A percentile compares a stretch with the other conserved stretches of the same genome.
phyloP scores from a whole-genome alignment of 257 asterid genomes.

The Solanum tarijense region DNA sequence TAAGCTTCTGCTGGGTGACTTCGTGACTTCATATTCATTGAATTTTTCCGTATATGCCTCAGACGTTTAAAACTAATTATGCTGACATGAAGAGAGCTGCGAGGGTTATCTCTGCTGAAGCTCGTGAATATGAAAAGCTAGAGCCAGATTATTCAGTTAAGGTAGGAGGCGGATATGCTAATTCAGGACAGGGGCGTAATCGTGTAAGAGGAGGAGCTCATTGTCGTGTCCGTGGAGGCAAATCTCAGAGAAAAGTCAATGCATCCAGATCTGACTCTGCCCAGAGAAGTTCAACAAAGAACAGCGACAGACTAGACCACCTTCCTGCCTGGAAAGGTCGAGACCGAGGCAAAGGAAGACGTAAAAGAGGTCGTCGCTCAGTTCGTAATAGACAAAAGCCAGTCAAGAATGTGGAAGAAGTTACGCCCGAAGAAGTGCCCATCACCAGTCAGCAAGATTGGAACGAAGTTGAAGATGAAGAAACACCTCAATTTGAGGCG shows the following conservation, averaged over 20 bases:
- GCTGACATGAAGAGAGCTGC: constrained; percentile 12
- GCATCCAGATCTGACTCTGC: constrained; percentile 19
- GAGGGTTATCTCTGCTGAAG: constrained; percentile 11
- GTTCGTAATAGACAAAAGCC: constrained; percentile 31
- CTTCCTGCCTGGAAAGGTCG: constrained; percentile 41
- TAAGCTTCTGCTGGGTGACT: not conserved
- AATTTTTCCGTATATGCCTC: constrained; percentile 1
- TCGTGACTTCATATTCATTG: not conserved
- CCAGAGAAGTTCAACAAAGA: constrained; percentile 5
- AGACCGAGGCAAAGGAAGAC: constrained; percentile 31
- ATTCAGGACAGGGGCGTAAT: constrained; percentile 43
- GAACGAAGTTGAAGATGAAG: constrained; percentile 17
- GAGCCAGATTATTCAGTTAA: constrained; percentile 24
- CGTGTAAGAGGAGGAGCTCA: constrained; percentile 53
- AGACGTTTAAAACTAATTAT: constrained; percentile 35
- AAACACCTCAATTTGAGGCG: constrained; percentile 20
- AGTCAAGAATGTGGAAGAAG: constrained; percentile 6
- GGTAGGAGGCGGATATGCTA: constrained; percentile 11
- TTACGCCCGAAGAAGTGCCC: constrained; percentile 12
- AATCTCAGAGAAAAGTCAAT: constrained; percentile 20
- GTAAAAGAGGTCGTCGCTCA: constrained; percentile 40
- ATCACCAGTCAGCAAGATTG: constrained; percentile 17
- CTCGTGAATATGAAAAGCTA: constrained; percentile 14
- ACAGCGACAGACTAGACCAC: constrained; percentile 14
- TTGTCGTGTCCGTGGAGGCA: constrained; percentile 31